Evolutionary conservation across 208 protist species (phyloP).

Genomic region (Zelonia costaricensis): DNA sequence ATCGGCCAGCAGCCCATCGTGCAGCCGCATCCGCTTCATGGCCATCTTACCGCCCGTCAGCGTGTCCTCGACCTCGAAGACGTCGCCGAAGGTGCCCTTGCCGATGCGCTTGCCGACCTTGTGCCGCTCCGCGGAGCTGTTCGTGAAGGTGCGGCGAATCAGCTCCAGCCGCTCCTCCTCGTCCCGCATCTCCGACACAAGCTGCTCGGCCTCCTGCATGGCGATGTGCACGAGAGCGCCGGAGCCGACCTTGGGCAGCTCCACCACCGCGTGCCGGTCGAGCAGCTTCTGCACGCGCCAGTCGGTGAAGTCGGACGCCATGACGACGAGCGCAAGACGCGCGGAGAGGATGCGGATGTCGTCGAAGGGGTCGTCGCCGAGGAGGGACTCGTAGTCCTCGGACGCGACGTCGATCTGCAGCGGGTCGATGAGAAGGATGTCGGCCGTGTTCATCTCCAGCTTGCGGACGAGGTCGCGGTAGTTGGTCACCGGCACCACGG

Average conservation of each 20-base stretch:
- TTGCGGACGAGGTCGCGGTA: slow-evolving; percentile 72
- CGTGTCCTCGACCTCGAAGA: slow-evolving; percentile 86
- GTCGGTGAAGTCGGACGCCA: slow-evolving; percentile 77
- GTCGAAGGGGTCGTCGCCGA: slow-evolving; percentile 61
- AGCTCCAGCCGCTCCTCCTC: slow-evolving; percentile 79
- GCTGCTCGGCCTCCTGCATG: slow-evolving; percentile 84
- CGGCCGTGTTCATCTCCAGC: slow-evolving; percentile 50
- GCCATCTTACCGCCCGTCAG: slow-evolving; percentile 88
- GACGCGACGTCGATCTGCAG: slow-evolving; percentile 56
- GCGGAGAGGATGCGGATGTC: slow-evolving; percentile 42
- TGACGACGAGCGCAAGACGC: slow-evolving; percentile 70
- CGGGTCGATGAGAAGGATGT: slow-evolving; percentile 86
- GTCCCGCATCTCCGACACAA: slow-evolving; percentile 76
- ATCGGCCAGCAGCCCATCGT: slow-evolving; percentile 78
- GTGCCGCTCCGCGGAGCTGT: slow-evolving; percentile 53
- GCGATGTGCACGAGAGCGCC: slow-evolving; percentile 77
- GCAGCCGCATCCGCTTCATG: slow-evolving; percentile 88
- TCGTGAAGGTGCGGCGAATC: slow-evolving; percentile 79
- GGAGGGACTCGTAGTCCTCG: slow-evolving; percentile 57
- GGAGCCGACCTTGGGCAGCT: slow-evolving; percentile 78
- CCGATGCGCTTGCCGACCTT: slow-evolving; percentile 69
- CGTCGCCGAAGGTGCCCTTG: slow-evolving; percentile 86
- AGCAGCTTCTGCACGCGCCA: slow-evolving; percentile 80
- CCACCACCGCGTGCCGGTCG: slow-evolving; percentile 75
- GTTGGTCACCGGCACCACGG: slow-evolving; percentile 79